phyloP scores from a whole-genome alignment of 768 basidiomycete genomes.

The Mycena galericulata region DNA sequence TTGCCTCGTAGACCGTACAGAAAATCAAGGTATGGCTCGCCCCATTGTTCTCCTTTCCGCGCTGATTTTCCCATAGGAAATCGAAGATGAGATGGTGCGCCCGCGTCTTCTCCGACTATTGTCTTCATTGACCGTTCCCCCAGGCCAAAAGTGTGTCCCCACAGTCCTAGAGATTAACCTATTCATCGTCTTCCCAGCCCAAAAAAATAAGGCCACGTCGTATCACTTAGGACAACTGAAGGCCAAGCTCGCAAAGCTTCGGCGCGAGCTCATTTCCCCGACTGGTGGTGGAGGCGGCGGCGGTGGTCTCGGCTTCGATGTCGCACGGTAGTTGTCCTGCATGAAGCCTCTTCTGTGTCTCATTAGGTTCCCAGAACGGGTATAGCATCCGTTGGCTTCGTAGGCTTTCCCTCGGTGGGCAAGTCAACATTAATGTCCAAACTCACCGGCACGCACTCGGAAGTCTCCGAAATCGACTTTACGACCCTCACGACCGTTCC shows the following conservation, averaged over 20 bases:
- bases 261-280: slow-evolving; percentile 91
- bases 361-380: slow-evolving; percentile 73
- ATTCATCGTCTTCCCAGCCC: slow-evolving; percentile 64
- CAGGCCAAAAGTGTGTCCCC: slow-evolving; percentile 82
- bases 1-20: slow-evolving; percentile 67
- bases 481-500: slow-evolving; percentile 96
- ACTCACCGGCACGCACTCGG: slow-evolving; percentile 95
- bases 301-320: slow-evolving; percentile 96
- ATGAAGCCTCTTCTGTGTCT: slow-evolving; percentile 11
- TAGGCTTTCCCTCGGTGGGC: slow-evolving; percentile 94
- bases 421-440: slow-evolving; percentile 98
- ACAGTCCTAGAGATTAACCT: slow-evolving; percentile 4
- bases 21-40: slow-evolving; percentile 78
- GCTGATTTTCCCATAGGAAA: slow-evolving; percentile 67
- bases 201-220: slow-evolving; percentile 96
- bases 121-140: slow-evolving; percentile 41
- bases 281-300: slow-evolving; percentile 85
- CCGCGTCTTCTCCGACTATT: slow-evolving; percentile 22
- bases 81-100: slow-evolving; percentile 97
- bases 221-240: slow-evolving; percentile 97
- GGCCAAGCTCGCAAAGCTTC: slow-evolving; percentile 97
- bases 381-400: slow-evolving; percentile 96
- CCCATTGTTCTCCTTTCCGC: slow-evolving; percentile 35
- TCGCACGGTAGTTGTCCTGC: slow-evolving; percentile 65
- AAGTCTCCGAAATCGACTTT: slow-evolving; percentile 97